These are phyloP conservation scores for Corniculantispora saksenae DNA, from an alignment of 2,329 filamentous ascomycete genomes.

Conservation along the genomic window DNA sequence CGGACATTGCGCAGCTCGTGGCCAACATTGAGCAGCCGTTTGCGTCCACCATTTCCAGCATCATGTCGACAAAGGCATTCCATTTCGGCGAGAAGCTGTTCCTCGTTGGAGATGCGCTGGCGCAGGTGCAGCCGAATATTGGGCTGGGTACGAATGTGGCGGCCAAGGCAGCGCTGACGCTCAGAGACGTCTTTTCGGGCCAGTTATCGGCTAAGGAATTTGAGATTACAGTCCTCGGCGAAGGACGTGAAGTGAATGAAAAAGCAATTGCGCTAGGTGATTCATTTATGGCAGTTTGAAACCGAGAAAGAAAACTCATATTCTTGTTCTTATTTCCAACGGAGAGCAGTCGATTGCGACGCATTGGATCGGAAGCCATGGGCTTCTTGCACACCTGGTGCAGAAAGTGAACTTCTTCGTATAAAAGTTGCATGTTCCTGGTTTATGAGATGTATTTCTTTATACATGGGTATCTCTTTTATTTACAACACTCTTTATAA, in stretches of 20 bases:
- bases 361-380: no score
- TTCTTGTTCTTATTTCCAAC: no score
- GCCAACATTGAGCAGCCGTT: background rate
- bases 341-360: no score
- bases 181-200: background rate
- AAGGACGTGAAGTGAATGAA: background rate
- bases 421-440: no score
- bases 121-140: constrained; percentile 2
- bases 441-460: no score
- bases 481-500: background rate
- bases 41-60: background rate
- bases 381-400: no score
- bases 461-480: background rate
- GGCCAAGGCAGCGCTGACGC: background rate
- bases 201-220: background rate
- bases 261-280: background rate
- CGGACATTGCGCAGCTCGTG: background rate
- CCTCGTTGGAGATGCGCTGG: constrained; percentile 1
- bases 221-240: background rate
- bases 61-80: background rate
- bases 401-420: no score
- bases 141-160: constrained; percentile 1
- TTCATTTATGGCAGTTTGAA: background rate
- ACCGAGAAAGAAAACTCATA: no score
- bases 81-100: background rate